Base-by-base conservation (phyloP, 495 filamentous ascomycete species). In the Penicillium subrubescens region DNA sequence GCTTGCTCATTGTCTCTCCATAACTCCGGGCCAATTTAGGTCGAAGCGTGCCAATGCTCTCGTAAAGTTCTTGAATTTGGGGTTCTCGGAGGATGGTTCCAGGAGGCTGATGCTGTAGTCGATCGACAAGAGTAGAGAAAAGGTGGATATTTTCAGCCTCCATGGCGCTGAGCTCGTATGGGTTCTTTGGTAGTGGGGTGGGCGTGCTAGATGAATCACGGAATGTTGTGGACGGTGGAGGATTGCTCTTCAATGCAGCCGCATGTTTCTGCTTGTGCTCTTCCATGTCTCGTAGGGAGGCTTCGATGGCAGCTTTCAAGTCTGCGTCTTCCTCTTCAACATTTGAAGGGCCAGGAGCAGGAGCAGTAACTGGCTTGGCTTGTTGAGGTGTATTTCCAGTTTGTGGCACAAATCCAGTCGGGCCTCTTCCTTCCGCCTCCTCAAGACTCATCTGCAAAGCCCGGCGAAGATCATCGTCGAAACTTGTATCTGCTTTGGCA, bases 1-100 rank as follows among this genome's bases (percentile, higher is more conserved):
- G 95, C 77, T 98, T 99, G 84, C 94, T 98, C 95, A 98, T 98
- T 1, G 95, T 98, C 78, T 99, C 95, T 41, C 95, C 95, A 77
- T 97, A 98, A 8, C 94, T 97, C 59, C 95, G 87, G 17, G 96
- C 96, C 58, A 99, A 81, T 77, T 99, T 99, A 2, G 95, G 95
- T 54, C 95, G 87, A 62, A 99, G 81, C 4, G 91, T 79, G 14
- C 96, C 94, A 68, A 99, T 97, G 71, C 93, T 95, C 64, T 98
- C 96, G 73, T 99, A 99, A 8, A 99, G 81, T 77, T 99, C 95
- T 73, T 99, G 95, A 46, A 99, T 99, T 70, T 97, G 94, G 7
- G 95, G 95, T 69, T 99, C 96, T 60, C 95, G 83, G 31, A 99
- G 77, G 55, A 99, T 97, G 2, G 95, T 98, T 0, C 95, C 95